phyloP scores from a whole-genome alignment of 805 yeast species.

The Candida vaughaniae region DNA sequence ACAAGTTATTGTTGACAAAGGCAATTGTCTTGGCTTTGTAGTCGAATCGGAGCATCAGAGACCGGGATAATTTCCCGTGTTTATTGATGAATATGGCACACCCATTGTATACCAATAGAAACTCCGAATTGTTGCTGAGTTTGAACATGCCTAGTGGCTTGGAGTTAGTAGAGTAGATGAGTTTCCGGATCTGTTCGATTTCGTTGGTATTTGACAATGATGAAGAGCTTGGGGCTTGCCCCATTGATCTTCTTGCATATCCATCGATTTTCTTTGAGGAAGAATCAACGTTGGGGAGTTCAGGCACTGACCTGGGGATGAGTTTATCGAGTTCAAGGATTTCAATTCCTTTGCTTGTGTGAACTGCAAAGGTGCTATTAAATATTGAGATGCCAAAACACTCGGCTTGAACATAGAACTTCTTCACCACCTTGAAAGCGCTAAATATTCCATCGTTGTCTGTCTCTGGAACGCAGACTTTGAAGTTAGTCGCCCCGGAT shows the following conservation, averaged over 20 bases:
- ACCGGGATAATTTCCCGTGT: constrained; percentile 51
- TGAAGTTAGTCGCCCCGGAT: constrained; percentile 48
- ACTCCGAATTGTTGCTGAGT: constrained; percentile 51
- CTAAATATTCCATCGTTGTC: constrained; percentile 52
- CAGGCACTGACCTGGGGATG: constrained; percentile 59
- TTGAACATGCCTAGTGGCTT: constrained; percentile 65
- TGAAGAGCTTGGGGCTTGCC: background rate
- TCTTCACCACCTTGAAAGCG: constrained; percentile 37
- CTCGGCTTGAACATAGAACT: constrained; percentile 54
- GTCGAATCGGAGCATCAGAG: constrained; percentile 42
- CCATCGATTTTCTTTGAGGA: constrained; percentile 26
- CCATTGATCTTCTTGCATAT: constrained; percentile 20
- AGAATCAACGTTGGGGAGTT: constrained; percentile 28
- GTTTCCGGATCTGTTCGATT: constrained; percentile 40
- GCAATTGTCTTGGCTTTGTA: constrained; percentile 38
- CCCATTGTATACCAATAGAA: constrained; percentile 65
- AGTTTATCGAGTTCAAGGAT: constrained; percentile 58
- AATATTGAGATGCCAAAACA: constrained; percentile 61
- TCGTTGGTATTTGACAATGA: constrained; percentile 12
- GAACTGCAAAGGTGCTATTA: constrained; percentile 64
- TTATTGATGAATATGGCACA: constrained; percentile 67
- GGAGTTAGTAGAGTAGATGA: constrained; percentile 37
- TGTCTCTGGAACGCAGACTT: constrained; percentile 55
- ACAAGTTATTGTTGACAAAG: constrained; percentile 31
- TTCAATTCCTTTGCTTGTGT: constrained; percentile 66